Conservation (phyloP, 129 eudicot genomes). For the Heracleum sosnowskyi region DNA sequence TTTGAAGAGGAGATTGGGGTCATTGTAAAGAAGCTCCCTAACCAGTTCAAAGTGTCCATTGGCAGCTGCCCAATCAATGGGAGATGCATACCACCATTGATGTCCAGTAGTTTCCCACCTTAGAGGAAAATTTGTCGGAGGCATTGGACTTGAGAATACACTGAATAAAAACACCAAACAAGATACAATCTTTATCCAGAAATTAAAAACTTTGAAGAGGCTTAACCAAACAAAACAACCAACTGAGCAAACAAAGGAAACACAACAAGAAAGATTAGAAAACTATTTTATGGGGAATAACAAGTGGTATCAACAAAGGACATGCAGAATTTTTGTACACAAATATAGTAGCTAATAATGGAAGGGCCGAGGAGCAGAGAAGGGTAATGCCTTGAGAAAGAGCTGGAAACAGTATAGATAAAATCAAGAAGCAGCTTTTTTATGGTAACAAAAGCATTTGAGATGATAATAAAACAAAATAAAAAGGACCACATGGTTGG, state of each 20-base stretch:
- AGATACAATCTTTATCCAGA: background rate
- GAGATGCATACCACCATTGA: constrained; percentile 96
- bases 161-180: constrained; percentile 7
- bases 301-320: background rate
- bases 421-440: constrained; percentile 9
- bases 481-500: constrained; percentile 29
- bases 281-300: background rate
- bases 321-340: background rate
- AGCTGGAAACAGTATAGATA: constrained; percentile 23
- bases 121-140: constrained; percentile 51
- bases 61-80: constrained; percentile 88
- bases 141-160: constrained; percentile 17
- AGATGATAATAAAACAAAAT: constrained; percentile 26
- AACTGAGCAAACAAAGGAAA: background rate
- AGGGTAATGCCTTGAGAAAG: constrained; percentile 2
- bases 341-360: background rate
- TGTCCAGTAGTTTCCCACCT: constrained; percentile 96
- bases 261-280: background rate
- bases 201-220: background rate
- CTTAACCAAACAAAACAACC: background rate
- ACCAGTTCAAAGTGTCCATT: constrained; percentile 87
- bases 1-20: constrained; percentile 73
- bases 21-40: constrained; percentile 67
- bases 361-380: background rate
- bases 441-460: constrained; percentile 4